Evolutionary conservation across 352 stramenopile species (phyloP).

Genomic region (Pythium periplocum): DNA sequence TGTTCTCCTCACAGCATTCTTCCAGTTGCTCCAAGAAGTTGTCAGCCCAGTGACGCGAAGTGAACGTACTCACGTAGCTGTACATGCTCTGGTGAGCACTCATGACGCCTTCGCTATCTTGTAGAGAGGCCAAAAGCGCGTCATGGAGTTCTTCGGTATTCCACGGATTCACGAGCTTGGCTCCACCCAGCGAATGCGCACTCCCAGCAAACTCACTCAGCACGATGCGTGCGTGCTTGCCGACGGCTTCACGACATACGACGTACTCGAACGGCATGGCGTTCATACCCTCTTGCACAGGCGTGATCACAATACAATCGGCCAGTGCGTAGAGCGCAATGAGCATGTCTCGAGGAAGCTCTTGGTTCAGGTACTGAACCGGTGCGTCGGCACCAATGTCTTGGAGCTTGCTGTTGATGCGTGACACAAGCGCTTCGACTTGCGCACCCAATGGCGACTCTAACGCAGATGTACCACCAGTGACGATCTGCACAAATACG

Average conservation of each 20-base stretch:
- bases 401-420: conserved; percentile 91
- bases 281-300: conserved; percentile 89
- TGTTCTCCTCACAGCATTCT: conserved; percentile 75
- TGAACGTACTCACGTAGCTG: conserved; percentile 78
- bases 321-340: conserved; percentile 87
- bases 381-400: conserved; percentile 81
- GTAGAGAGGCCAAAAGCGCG: conserved; percentile 42
- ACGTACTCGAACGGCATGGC: conserved; percentile 90
- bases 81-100: conserved; percentile 79
- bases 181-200: conserved; percentile 80
- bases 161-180: conserved; percentile 85
- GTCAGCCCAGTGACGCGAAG: conserved; percentile 63
- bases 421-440: conserved; percentile 86
- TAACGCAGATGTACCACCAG: conserved; percentile 32
- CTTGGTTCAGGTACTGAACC: conserved; percentile 91
- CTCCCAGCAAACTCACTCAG: conserved; percentile 89
- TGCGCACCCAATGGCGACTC: conserved; percentile 76
- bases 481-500: conserved; percentile 93
- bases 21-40: conserved; percentile 78
- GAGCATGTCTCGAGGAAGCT: conserved; percentile 79
- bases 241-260: conserved; percentile 70
- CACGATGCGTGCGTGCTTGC: conserved; percentile 77
- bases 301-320: conserved; percentile 80
- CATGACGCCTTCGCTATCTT: conserved; percentile 65
- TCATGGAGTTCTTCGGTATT: conserved; percentile 73